Conservation (phyloP, 1,139 yeast genomes). For the Protomyces lactucae-debilis region DNA sequence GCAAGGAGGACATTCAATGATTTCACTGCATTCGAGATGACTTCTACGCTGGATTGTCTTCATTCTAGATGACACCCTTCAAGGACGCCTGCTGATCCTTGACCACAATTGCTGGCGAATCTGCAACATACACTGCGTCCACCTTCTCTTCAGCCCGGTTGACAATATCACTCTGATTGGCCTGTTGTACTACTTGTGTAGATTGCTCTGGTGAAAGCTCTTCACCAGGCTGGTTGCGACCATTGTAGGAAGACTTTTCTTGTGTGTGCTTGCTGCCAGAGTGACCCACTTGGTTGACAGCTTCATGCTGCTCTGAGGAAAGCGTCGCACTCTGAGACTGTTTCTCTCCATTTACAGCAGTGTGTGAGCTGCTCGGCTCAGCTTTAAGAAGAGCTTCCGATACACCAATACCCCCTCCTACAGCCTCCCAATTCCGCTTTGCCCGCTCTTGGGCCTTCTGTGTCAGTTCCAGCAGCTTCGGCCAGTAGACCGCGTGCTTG, state of each 20-base stretch:
- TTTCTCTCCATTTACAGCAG: background rate
- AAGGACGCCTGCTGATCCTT: background rate
- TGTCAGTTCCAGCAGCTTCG: conserved; percentile 56
- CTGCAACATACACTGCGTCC: conserved; percentile 12
- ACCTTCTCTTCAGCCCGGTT: conserved; percentile 3
- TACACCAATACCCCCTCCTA: conserved; percentile 22
- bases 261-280: background rate
- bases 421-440: conserved; percentile 7
- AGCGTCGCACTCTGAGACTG: background rate
- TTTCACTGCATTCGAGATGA: background rate
- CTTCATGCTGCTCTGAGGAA: background rate
- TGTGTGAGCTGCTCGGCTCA: conserved; percentile 12
- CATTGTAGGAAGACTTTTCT: background rate
- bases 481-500: conserved; percentile 77
- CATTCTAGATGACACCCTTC: background rate
- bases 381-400: conserved; percentile 19
- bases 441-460: conserved; percentile 45
- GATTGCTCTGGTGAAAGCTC: background rate
- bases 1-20: background rate
- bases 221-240: background rate
- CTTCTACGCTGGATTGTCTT: background rate
- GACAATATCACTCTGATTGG: background rate
- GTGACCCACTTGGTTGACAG: background rate
- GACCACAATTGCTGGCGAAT: background rate
- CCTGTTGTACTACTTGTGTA: background rate